Conservation (phyloP, 768 basidiomycete species). For the Agrocybe pediades region DNA sequence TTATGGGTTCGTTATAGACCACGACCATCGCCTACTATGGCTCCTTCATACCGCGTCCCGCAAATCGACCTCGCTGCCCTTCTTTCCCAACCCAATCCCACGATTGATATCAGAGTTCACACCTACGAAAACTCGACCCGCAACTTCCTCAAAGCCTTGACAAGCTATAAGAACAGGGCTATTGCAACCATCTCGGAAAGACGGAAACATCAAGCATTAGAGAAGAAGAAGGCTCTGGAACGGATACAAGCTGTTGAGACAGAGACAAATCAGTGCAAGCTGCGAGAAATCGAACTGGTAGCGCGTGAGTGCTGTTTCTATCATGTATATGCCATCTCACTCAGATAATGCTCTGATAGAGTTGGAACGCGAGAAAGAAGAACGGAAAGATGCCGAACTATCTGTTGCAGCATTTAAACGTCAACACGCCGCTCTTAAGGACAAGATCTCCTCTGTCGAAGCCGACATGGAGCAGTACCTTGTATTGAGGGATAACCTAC, state of each 20-base stretch:
- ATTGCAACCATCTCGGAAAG: constrained; percentile 70
- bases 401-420: constrained; percentile 61
- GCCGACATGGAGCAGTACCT: constrained; percentile 76
- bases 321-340: background rate
- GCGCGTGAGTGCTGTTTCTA: constrained; percentile 51
- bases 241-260: constrained; percentile 61
- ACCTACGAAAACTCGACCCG: constrained; percentile 66
- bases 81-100: constrained; percentile 55
- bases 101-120: constrained; percentile 64
- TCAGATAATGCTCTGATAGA: constrained; percentile 38
- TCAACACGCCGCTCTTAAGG: constrained; percentile 64
- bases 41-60: constrained; percentile 38
- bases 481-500: constrained; percentile 58
- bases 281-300: constrained; percentile 78
- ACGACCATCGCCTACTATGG: constrained; percentile 12
- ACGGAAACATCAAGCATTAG: constrained; percentile 58
- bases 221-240: constrained; percentile 65
- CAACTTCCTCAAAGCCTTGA: constrained; percentile 73
- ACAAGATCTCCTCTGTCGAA: constrained; percentile 59
- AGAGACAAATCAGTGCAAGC: constrained; percentile 75
- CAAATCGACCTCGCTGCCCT: constrained; percentile 65
- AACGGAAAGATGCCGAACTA: constrained; percentile 69
- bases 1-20: too few species aligned
- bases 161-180: constrained; percentile 71
- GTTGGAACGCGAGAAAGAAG: constrained; percentile 70